phyloP scores from a whole-genome alignment of 1,284 basidiomycete genomes.

The Athelia sp. region DNA sequence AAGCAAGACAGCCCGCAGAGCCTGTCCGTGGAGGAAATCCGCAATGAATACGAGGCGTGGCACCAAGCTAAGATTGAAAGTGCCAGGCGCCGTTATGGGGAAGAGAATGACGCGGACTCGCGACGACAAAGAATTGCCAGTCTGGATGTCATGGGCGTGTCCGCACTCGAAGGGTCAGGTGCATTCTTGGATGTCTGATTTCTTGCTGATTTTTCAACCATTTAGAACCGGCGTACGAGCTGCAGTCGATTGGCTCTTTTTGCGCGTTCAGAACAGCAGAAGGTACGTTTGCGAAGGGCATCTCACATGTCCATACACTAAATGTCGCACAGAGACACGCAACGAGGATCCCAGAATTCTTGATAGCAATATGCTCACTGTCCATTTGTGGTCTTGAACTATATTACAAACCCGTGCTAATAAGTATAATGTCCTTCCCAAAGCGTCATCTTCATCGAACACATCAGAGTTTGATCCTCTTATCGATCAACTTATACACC shows the following conservation, averaged over 20 bases:
- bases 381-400: too few species aligned
- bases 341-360: background rate
- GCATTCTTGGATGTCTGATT: background rate
- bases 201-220: background rate
- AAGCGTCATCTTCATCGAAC: conserved; percentile 33
- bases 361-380: too few species aligned
- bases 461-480: conserved; percentile 31
- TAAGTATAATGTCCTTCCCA: too few species aligned
- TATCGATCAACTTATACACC: conserved; percentile 45
- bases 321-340: background rate
- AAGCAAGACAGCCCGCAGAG: conserved; percentile 83
- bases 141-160: conserved; percentile 87
- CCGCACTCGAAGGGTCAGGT: conserved; percentile 82
- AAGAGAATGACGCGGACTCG: conserved; percentile 44
- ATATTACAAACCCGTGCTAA: too few species aligned
- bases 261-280: conserved; percentile 85
- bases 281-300: conserved; percentile 28
- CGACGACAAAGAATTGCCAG: conserved; percentile 72
- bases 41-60: conserved; percentile 89
- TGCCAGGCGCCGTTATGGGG: conserved; percentile 46
- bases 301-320: background rate
- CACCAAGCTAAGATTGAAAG: conserved; percentile 70
- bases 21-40: conserved; percentile 82
- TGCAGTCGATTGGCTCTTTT: conserved; percentile 91
- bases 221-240: conserved; percentile 86